A percentile compares a stretch with the other conserved stretches of the same genome.
phyloP scores from a whole-genome alignment of 139 green algal genomes.

The Coelastrella sp. region DNA sequence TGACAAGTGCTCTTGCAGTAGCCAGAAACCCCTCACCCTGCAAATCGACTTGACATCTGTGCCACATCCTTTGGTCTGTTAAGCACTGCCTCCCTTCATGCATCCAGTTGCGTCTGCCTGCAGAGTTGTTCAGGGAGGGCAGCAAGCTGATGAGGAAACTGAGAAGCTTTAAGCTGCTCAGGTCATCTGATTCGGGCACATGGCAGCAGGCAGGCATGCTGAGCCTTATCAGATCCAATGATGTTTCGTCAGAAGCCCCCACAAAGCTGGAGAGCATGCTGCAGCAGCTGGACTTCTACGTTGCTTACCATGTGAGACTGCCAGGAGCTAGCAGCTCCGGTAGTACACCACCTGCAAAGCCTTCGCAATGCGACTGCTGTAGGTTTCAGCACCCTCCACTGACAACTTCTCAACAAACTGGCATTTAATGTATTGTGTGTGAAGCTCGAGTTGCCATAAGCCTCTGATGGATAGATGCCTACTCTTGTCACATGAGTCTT shows the following conservation, averaged over 20 bases:
- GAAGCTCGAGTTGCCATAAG: too few species aligned
- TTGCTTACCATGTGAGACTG: slow-evolving; percentile 19
- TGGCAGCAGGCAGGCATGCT: not conserved
- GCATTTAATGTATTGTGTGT: too few species aligned
- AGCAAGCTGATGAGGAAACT: slow-evolving; percentile 36
- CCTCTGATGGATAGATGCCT: too few species aligned
- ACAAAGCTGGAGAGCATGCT: slow-evolving; percentile 4
- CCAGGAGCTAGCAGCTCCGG: not conserved
- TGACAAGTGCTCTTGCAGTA: not conserved
- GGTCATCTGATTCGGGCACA: not conserved
- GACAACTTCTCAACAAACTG: too few species aligned
- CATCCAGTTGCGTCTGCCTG: not conserved
- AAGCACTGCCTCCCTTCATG: not conserved
- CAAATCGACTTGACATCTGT: not conserved
- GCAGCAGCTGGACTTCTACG: slow-evolving; percentile 15
- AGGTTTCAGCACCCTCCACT: not conserved
- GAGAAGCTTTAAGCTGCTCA: slow-evolving; percentile 25
- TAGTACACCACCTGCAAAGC: slow-evolving; percentile 18
- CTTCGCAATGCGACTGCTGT: not conserved
- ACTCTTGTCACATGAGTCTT: too few species aligned
- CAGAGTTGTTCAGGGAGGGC: not conserved
- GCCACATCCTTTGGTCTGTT: too few species aligned
- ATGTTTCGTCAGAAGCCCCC: not conserved
- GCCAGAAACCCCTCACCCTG: not conserved
- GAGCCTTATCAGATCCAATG: not conserved